Evolutionary conservation across 2,329 filamentous ascomycete genomes (phyloP).

Genomic region (Dissoconium aciculare): DNA sequence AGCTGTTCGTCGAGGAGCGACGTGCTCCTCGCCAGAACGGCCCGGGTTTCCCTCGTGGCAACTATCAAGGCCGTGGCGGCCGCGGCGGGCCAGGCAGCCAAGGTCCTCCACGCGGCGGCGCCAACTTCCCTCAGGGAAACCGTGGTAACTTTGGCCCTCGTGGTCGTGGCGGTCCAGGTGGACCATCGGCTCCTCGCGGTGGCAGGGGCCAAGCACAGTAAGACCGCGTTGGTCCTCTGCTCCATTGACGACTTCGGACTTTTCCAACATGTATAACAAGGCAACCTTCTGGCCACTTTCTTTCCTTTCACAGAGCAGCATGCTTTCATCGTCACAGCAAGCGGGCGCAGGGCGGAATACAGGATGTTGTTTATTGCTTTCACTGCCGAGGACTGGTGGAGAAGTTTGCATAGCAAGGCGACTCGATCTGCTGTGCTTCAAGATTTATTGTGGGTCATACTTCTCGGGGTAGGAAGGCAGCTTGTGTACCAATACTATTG

Average conservation of each 20-base stretch:
- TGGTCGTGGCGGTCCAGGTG: constrained; percentile 27
- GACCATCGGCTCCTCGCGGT: constrained; percentile 12
- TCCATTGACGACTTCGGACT: background rate
- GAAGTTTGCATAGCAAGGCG: no score
- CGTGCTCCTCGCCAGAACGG: constrained; percentile 39
- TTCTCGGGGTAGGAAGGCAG: no score
- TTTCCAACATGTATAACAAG: background rate
- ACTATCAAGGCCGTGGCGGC: constrained; percentile 24
- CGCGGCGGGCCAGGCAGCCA: constrained; percentile 44
- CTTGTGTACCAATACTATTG: no score
- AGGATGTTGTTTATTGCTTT: no score
- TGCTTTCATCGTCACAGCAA: no score
- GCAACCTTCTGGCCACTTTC: background rate
- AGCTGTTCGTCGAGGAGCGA: constrained; percentile 76
- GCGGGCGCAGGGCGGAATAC: no score
- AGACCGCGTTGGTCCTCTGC: background rate
- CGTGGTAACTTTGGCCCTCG: constrained; percentile 42
- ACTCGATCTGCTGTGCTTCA: no score
- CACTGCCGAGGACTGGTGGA: no score
- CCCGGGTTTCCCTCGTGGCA: constrained; percentile 26
- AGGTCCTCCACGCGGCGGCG: constrained; percentile 48
- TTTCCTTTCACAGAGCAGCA: no score
- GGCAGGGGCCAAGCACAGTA: constrained; percentile 14
- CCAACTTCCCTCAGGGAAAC: constrained; percentile 48
- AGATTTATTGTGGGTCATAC: no score